Evolutionary conservation across 139 green algal genomes (phyloP), one percentile per base, ranked within the genome.

Genomic region (Picochlorum sp.): DNA sequence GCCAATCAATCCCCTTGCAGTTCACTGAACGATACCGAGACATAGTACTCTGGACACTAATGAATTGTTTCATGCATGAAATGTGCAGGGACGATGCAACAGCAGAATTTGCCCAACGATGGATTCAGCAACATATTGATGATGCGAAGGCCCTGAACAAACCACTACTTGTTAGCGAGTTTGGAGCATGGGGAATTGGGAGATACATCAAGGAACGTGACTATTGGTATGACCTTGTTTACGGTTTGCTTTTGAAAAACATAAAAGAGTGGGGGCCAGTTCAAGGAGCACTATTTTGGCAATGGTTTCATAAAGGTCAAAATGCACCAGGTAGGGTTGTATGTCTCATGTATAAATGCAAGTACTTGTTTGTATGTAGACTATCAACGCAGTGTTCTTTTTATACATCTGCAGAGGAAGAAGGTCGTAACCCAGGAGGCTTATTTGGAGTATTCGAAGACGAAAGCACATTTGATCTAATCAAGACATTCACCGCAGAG

Each of bases 281-380:
- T 14, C 59, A 65, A 54, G 79, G 79, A 25, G 63, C 64, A 18
- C 43, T 76, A 39, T 86, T 86, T 50, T 86, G 79, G 78, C 58
- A 79, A 30, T 85, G 50, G 44, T 81, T 78, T 50, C 66, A 63
- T 3, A 14, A 74, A 16, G 78, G 74, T 7, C 78, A 85, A 64
- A 44, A 65, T 8, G 70, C 64, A 0, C 60, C 71, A 12, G n/a
- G n/a, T n/a, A n/a, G n/a, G n/a, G n/a, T n/a, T n/a, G n/a, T n/a
- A n/a, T n/a, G n/a, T n/a, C n/a, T n/a, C n/a, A n/a, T n/a, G n/a
- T n/a, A n/a, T n/a, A n/a, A n/a, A n/a, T n/a, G n/a, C n/a, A n/a
- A n/a, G n/a, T n/a, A n/a, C n/a, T n/a, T n/a, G n/a, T n/a, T n/a
- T n/a, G n/a, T n/a, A n/a, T n/a, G n/a, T n/a, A n/a, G n/a, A n/a